phyloP scores from a whole-genome alignment of 306 rosid genomes.

The Cicer pinnatifidum region DNA sequence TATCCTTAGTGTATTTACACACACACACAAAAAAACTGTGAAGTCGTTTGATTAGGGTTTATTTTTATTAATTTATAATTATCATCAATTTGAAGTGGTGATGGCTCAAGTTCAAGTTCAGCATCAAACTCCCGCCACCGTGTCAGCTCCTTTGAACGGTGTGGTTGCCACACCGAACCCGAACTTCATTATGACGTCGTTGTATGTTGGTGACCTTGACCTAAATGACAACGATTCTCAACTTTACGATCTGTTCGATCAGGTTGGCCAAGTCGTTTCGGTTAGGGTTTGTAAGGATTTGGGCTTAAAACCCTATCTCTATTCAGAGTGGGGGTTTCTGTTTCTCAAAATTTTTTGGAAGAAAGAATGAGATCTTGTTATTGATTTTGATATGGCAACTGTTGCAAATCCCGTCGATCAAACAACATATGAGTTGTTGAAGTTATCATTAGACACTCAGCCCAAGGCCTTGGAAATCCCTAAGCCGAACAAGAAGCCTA shows the following conservation, averaged over 20 bases:
- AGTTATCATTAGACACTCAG: no score
- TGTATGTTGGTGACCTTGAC: slow-evolving; percentile 79
- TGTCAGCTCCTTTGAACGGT: slow-evolving; percentile 45
- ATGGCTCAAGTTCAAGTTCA: slow-evolving; percentile 84
- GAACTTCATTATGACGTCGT: slow-evolving; percentile 57
- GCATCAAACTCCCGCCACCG: slow-evolving; percentile 51
- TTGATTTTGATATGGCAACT: no score
- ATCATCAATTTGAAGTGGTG: background rate
- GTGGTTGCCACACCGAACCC: slow-evolving; percentile 41
- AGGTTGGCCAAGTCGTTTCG: slow-evolving; percentile 65
- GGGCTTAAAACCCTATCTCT: slow-evolving; percentile 47
- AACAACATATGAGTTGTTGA: no score
- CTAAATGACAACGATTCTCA: slow-evolving; percentile 63
- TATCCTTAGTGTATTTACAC: no score
- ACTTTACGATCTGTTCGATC: slow-evolving; percentile 68
- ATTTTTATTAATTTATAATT: slow-evolving; percentile 6
- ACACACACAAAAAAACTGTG: background rate
- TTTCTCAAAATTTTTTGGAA: no score
- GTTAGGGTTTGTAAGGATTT: slow-evolving; percentile 74
- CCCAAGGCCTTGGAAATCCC: no score
- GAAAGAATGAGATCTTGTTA: no score
- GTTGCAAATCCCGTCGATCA: no score
- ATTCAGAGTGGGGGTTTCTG: background rate
- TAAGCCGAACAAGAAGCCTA: no score
- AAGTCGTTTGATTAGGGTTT: slow-evolving; percentile 47